Evolutionary conservation across 1,284 basidiomycete species (phyloP).

Genomic region (Pterula multifida): DNA sequence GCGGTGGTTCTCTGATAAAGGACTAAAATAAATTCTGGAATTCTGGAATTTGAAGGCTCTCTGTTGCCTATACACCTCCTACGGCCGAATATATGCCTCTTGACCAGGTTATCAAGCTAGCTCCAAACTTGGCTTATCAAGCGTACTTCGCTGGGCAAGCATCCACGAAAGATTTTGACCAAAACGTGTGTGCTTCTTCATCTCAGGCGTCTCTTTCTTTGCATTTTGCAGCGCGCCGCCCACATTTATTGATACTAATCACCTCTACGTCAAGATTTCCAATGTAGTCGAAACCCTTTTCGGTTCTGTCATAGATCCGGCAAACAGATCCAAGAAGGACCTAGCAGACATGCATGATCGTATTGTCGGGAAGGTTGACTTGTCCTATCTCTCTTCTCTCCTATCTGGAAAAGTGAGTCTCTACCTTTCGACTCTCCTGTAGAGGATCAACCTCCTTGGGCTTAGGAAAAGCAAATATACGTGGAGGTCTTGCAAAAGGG

Average conservation of each 20-base stretch:
- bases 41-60: constrained; percentile 37
- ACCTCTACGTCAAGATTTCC: not conserved
- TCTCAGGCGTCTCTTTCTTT: not conserved
- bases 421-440: not conserved
- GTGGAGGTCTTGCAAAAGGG: constrained; percentile 29
- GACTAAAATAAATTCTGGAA: not conserved
- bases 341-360: not conserved
- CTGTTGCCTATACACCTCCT: constrained; percentile 51
- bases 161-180: constrained; percentile 40
- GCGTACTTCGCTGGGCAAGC: constrained; percentile 41
- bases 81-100: constrained; percentile 32
- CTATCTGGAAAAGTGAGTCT: constrained; percentile 16
- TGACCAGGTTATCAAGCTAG: constrained; percentile 32
- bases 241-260: not conserved
- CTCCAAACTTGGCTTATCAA: constrained; percentile 51
- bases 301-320: not conserved
- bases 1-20: not conserved
- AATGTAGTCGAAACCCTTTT: not conserved
- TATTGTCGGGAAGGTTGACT: not conserved
- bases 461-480: constrained; percentile 43
- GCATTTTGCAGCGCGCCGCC: not conserved
- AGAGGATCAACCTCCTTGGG: constrained; percentile 4
- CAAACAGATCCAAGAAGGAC: not conserved
- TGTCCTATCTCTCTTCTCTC: constrained; percentile 11
- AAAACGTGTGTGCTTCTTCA: constrained; percentile 25